These are phyloP conservation scores for Apiotrichum siamense DNA, from an alignment of 1,284 basidiomycete species.

Conservation along the genomic window DNA sequence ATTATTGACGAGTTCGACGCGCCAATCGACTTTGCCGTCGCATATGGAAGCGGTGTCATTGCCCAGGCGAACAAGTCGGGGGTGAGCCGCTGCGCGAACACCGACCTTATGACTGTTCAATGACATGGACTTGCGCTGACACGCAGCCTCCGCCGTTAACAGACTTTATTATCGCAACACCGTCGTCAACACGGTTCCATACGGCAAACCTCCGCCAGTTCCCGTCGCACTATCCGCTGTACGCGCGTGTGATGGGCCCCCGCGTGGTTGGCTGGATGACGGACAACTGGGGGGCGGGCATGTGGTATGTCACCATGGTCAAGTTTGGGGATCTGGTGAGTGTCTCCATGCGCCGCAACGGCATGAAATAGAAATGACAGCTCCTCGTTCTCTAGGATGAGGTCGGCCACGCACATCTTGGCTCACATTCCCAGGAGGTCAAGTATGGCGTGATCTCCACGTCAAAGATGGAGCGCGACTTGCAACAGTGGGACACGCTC, in stretches of 20 bases:
- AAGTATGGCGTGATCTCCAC: conserved; percentile 98
- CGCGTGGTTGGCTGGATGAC: conserved; percentile 71
- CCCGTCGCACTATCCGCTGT: conserved; percentile 81
- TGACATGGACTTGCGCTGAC: too few species aligned
- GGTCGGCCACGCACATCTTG: not conserved
- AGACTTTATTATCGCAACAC: conserved; percentile 92
- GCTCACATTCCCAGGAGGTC: conserved; percentile 57
- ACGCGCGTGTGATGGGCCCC: conserved; percentile 68
- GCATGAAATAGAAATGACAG: too few species aligned
- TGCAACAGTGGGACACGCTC: conserved; percentile 86
- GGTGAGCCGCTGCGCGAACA: conserved; percentile 24
- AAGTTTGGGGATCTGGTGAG: conserved; percentile 75
- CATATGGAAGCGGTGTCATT: conserved; percentile 46
- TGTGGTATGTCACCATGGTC: conserved; percentile 93
- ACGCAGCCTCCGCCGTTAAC: conserved; percentile 66
- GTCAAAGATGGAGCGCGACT: conserved; percentile 78
- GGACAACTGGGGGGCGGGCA: conserved; percentile 66
- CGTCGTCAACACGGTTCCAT: conserved; percentile 87
- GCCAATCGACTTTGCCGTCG: conserved; percentile 42
- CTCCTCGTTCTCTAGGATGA: too few species aligned
- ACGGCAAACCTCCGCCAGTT: conserved; percentile 86
- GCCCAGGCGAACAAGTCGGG: conserved; percentile 38
- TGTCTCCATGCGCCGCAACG: conserved; percentile 24
- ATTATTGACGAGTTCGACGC: conserved; percentile 34
- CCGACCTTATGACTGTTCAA: too few species aligned